Percentiles rank a stretch among this genome's conserved stretches.
These are phyloP conservation scores for Lignosus rhinocerotis DNA, from an alignment of 1,284 basidiomycete genomes.

Conservation along the genomic window DNA sequence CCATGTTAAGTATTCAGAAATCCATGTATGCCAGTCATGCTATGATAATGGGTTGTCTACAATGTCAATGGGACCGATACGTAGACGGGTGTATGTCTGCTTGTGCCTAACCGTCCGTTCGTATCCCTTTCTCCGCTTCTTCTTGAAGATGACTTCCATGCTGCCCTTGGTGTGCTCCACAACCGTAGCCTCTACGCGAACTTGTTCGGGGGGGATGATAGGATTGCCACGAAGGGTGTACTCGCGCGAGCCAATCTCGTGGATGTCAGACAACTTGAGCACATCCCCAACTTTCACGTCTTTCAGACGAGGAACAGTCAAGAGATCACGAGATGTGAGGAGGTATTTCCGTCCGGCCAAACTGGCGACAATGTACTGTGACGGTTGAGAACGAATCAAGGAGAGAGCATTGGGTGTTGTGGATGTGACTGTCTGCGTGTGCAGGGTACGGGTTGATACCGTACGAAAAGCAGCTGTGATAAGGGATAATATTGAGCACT, in stretches of 20 bases:
- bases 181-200: slow-evolving; percentile 85
- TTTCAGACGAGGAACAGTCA: slow-evolving; percentile 89
- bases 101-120: slow-evolving; percentile 83
- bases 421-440: slow-evolving; percentile 29
- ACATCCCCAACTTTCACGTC: slow-evolving; percentile 84
- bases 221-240: slow-evolving; percentile 86
- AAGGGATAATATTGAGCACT: slow-evolving; percentile 8
- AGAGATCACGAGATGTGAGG: slow-evolving; percentile 84
- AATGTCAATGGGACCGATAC: slow-evolving; percentile 72
- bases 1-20: slow-evolving; percentile 20
- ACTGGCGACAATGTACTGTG: slow-evolving; percentile 89
- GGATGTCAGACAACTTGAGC: slow-evolving; percentile 82
- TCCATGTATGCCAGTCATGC: slow-evolving; percentile 18
- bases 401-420: slow-evolving; percentile 55
- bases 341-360: slow-evolving; percentile 88
- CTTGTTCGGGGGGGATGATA: slow-evolving; percentile 55
- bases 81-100: slow-evolving; percentile 89
- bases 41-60: slow-evolving; percentile 30
- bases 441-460: slow-evolving; percentile 31
- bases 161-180: slow-evolving; percentile 95
- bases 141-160: slow-evolving; percentile 91
- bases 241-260: slow-evolving; percentile 94
- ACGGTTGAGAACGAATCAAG: slow-evolving; percentile 77
- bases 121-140: slow-evolving; percentile 98
- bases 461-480: slow-evolving; percentile 26